Evolutionary conservation across 495 filamentous ascomycete species (phyloP).

Genomic region (Articulospora tetracladia): DNA sequence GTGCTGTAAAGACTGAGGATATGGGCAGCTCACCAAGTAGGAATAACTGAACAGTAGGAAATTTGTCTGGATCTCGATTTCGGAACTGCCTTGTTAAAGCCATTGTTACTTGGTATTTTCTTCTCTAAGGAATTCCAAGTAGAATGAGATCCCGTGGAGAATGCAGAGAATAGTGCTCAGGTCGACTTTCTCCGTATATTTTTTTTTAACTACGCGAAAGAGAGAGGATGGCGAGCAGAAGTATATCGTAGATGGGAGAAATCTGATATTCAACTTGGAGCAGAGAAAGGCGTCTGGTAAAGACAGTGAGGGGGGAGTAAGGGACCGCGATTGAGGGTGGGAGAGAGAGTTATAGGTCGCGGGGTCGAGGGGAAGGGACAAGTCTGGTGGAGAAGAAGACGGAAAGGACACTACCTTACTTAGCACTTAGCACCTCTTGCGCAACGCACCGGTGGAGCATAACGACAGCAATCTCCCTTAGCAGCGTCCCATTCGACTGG

Average conservation of each 20-base stretch:
- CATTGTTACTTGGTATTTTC: conserved; percentile 14
- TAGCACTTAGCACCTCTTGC: neutral
- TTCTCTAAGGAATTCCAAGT: conserved; percentile 11
- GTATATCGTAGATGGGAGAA: too few species aligned
- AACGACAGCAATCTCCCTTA: neutral
- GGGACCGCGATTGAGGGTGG: neutral
- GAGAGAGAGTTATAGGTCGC: neutral
- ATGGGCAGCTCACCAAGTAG: conserved; percentile 21
- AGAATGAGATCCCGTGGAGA: too few species aligned
- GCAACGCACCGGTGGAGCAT: neutral
- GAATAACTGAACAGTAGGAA: conserved; percentile 24
- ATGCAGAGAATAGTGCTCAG: too few species aligned
- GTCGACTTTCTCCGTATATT: neutral
- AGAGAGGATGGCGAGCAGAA: too few species aligned
- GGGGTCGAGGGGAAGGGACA: neutral
- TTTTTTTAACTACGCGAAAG: too few species aligned
- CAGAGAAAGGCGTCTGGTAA: neutral
- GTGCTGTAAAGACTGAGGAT: too few species aligned
- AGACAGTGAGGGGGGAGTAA: neutral
- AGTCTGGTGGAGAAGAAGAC: neutral
- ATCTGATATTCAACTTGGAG: conserved; percentile 1
- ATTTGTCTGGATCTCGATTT: conserved; percentile 23
- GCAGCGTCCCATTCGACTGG: neutral
- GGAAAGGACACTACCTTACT: neutral
- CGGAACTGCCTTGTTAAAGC: conserved; percentile 14